Percentiles rank a stretch among this genome's conserved stretches.
phyloP scores from a whole-genome alignment of 163 green algal species.

The Prototheca stagnorum region DNA sequence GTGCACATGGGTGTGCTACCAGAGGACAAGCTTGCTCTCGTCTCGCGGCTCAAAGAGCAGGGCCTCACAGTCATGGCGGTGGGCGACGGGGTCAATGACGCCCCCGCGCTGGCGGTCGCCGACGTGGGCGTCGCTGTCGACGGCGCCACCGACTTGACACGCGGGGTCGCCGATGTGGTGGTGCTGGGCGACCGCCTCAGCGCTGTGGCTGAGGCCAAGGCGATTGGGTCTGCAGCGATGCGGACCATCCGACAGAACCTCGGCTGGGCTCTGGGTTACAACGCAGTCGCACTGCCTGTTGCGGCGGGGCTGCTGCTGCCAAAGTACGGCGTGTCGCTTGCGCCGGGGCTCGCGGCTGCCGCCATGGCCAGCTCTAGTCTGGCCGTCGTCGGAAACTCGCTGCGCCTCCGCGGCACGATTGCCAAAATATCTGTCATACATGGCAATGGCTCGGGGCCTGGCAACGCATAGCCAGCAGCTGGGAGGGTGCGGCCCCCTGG shows the following conservation, averaged over 20 bases:
- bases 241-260: slow-evolving; percentile 86
- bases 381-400: slow-evolving; percentile 51
- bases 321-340: slow-evolving; percentile 34
- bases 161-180: slow-evolving; percentile 60
- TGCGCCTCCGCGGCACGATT: slow-evolving; percentile 26
- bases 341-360: slow-evolving; percentile 35
- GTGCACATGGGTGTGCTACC: slow-evolving; percentile 27
- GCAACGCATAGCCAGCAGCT: neutral
- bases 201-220: slow-evolving; percentile 54
- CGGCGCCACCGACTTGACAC: slow-evolving; percentile 48
- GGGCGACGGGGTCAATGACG: slow-evolving; percentile 91
- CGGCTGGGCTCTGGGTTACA: slow-evolving; percentile 78
- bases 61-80: too few species aligned
- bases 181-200: slow-evolving; percentile 70
- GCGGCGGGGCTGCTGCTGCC: slow-evolving; percentile 64
- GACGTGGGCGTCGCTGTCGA: slow-evolving; percentile 84
- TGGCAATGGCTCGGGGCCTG: too few species aligned
- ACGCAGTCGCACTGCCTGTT: slow-evolving; percentile 74
- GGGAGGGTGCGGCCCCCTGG: neutral
- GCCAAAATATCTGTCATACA: neutral
- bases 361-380: slow-evolving; percentile 61
- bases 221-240: slow-evolving; percentile 49
- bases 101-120: slow-evolving; percentile 67
- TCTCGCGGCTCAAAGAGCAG: slow-evolving; percentile 14
- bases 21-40: slow-evolving; percentile 33